phyloP scores from a whole-genome alignment of 2,329 filamentous ascomycete species.

The Paracoccidioides lutzii region DNA sequence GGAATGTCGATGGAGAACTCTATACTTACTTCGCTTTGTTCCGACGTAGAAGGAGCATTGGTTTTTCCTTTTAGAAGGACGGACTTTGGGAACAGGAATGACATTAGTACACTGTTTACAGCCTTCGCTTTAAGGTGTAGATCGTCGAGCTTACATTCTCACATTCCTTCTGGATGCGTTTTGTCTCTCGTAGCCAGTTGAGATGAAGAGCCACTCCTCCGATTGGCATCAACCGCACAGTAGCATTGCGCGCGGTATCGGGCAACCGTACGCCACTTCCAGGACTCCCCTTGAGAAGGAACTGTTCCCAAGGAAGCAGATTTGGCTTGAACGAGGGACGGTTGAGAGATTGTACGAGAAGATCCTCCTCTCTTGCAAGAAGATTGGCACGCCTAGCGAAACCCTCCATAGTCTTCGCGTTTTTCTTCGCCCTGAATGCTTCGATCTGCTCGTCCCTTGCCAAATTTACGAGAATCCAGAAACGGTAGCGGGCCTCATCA shows the following conservation, averaged over 20 bases:
- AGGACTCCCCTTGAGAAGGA: constrained; percentile 10
- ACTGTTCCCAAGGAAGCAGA: constrained; percentile 10
- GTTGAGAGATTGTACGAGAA: constrained; percentile 3
- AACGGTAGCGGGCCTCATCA: background rate
- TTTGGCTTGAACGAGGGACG: constrained; percentile 5
- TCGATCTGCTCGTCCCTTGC: background rate
- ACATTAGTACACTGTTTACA: background rate
- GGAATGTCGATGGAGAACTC: no score
- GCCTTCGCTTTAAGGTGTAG: no score
- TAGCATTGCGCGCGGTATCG: background rate
- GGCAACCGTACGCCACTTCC: constrained; percentile 6
- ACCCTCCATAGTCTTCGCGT: background rate
- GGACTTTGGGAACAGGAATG: background rate
- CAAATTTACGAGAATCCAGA: background rate
- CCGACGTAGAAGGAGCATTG: background rate
- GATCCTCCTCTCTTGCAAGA: constrained; percentile 3
- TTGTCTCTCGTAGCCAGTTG: constrained; percentile 4
- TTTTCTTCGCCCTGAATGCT: background rate
- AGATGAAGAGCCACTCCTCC: constrained; percentile 8
- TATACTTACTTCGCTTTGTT: background rate
- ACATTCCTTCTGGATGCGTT: constrained; percentile 1
- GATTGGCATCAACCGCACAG: constrained; percentile 7
- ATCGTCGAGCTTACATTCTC: background rate
- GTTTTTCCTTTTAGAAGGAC: background rate
- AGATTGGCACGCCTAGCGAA: constrained; percentile 4